phyloP scores from a whole-genome alignment of 805 yeast species.

The Hemisphaericaspora nanyangensis region DNA sequence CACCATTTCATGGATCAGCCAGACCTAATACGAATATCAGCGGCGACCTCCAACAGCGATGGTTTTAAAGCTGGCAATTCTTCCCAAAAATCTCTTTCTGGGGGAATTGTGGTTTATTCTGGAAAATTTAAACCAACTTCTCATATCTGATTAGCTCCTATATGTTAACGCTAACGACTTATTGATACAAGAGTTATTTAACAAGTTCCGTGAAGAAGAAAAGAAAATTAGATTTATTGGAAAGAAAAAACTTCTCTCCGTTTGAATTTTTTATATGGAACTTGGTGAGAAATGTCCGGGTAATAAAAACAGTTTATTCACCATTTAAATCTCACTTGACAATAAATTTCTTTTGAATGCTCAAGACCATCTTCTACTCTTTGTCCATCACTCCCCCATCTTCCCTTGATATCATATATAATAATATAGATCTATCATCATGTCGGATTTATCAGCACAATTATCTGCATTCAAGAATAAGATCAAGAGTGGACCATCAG shows the following conservation, averaged over 20 bases:
- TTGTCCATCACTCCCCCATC: neutral
- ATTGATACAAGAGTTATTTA: constrained; percentile 7
- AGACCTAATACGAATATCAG: constrained; percentile 38
- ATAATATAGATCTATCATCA: constrained; percentile 2
- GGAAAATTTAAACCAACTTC: constrained; percentile 15
- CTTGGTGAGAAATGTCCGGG: neutral
- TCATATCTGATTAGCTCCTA: constrained; percentile 19
- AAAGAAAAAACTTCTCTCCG: constrained; percentile 1
- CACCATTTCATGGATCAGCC: constrained; percentile 92
- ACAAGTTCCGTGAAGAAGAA: constrained; percentile 8
- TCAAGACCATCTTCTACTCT: neutral
- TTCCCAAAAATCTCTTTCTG: neutral
- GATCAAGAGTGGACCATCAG: constrained; percentile 43
- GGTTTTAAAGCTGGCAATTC: constrained; percentile 82
- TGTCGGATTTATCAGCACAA: constrained; percentile 41
- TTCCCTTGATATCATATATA: neutral
- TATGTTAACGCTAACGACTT: constrained; percentile 20
- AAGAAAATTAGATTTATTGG: constrained; percentile 1
- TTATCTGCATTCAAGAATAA: constrained; percentile 44
- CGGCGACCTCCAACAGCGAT: constrained; percentile 96
- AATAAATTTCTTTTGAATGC: neutral
- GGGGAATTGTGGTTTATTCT: constrained; percentile 17
- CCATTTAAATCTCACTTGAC: no score
- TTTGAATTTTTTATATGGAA: neutral
- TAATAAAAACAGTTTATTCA: neutral